Evolutionary conservation across 73 alveolate genomes (phyloP).

Genomic region (Paramecium octaurelia): DNA sequence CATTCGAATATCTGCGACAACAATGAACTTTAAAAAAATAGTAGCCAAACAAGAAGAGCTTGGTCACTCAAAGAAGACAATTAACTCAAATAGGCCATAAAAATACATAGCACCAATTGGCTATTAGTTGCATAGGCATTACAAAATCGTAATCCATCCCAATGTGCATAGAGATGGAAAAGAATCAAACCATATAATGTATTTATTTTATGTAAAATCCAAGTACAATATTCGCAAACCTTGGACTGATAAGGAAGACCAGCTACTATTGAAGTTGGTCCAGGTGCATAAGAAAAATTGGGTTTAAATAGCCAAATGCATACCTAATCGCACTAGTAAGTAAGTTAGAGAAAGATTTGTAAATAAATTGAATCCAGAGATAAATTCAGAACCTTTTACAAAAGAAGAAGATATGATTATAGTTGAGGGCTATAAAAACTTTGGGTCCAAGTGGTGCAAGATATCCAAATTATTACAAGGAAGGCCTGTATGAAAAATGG

Average conservation of each 20-base stretch:
- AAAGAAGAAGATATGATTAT: background rate
- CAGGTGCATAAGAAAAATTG: background rate
- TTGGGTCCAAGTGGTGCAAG: background rate
- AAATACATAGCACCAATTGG: slow-evolving; percentile 27
- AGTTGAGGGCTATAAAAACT: background rate
- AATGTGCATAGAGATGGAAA: slow-evolving; percentile 57
- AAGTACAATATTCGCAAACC: slow-evolving; percentile 6
- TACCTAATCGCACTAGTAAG: background rate
- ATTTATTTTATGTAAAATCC: background rate
- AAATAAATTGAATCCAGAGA: background rate
- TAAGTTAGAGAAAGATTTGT: slow-evolving; percentile 17
- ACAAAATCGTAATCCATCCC: slow-evolving; percentile 9
- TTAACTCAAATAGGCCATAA: background rate
- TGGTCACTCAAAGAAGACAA: background rate
- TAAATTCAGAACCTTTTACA: background rate
- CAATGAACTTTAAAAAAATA: background rate
- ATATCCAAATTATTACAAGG: background rate
- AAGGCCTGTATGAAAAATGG: background rate
- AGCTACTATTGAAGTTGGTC: background rate
- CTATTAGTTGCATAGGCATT: background rate
- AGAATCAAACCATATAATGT: slow-evolving; percentile 5
- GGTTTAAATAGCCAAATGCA: background rate
- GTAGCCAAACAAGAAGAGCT: background rate
- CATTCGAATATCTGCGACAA: background rate
- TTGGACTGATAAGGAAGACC: slow-evolving; percentile 52